A percentile compares a stretch with the other conserved stretches of the same genome.
Evolutionary conservation across 2,329 filamentous ascomycete genomes (phyloP).

Genomic region (Ceratocystis ficicola): DNA sequence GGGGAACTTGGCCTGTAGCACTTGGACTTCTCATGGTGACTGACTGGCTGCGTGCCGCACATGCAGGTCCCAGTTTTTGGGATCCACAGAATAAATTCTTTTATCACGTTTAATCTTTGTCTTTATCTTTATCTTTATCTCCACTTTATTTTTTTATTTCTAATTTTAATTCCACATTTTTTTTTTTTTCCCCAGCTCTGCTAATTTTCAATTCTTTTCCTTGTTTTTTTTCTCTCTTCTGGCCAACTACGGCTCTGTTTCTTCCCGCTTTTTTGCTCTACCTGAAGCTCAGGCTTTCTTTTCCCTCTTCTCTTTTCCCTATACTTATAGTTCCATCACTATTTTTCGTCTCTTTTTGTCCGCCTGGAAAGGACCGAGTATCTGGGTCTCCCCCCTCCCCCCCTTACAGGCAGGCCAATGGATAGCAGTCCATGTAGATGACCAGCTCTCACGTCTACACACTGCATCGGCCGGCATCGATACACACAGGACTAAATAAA

Average conservation of each 20-base stretch:
- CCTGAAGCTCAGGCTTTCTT: not conserved
- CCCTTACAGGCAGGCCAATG: not conserved
- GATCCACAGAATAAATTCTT: not conserved
- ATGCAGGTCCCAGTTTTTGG: not conserved
- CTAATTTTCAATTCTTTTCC: not conserved
- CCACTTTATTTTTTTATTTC: not conserved
- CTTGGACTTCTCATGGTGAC: no score
- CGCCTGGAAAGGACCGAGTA: not conserved
- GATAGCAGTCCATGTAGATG: no score
- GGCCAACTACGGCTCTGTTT: not conserved
- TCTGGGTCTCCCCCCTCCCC: not conserved
- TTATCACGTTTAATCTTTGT: no score
- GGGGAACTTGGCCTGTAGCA: no score
- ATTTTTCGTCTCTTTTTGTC: not conserved
- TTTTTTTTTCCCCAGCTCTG: not conserved
- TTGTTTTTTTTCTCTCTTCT: not conserved
- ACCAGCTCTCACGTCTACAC: no score
- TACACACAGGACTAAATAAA: not conserved
- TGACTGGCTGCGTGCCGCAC: not conserved
- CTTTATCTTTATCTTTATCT: not conserved
- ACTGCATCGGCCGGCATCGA: not conserved
- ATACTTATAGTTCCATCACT: not conserved
- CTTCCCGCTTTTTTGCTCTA: slow-evolving; percentile 9
- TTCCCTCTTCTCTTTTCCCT: not conserved
- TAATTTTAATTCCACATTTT: no score